Percentiles rank a stretch among this genome's conserved stretches.
Evolutionary conservation across 2,329 filamentous ascomycete species (phyloP).

Genomic region (Macrophomina tecta): DNA sequence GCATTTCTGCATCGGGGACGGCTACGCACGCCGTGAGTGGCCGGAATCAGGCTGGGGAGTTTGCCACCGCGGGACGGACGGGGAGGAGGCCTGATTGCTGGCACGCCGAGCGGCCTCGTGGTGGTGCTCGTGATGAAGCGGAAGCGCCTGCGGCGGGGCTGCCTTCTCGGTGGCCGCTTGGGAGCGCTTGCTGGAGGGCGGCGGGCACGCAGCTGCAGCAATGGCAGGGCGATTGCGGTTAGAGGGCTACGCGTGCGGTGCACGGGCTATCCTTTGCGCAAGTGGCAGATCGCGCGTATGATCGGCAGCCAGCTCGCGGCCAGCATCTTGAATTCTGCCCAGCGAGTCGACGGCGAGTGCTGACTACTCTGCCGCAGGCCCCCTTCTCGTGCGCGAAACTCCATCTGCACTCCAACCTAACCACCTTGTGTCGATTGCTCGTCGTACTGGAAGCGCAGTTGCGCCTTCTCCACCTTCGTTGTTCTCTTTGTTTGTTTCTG

Average conservation of each 20-base stretch:
- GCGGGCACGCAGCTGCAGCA: slow-evolving; percentile 8
- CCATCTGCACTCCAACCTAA: slow-evolving; percentile 6
- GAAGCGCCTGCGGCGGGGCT: slow-evolving; percentile 1
- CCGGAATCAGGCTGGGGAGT: background rate
- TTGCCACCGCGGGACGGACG: slow-evolving; percentile 18
- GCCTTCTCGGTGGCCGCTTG: background rate
- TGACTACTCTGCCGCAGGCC: slow-evolving; percentile 23
- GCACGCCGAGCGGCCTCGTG: background rate
- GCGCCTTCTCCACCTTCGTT: slow-evolving; percentile 22
- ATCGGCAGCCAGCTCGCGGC: slow-evolving; percentile 17
- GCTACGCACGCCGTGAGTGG: slow-evolving; percentile 12
- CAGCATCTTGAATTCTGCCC: slow-evolving; percentile 16
- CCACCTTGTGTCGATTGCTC: background rate
- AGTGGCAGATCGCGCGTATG: slow-evolving; percentile 24
- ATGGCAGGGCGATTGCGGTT: background rate
- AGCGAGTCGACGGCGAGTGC: slow-evolving; percentile 11
- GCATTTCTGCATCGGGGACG: slow-evolving; percentile 13
- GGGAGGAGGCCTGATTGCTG: slow-evolving; percentile 10
- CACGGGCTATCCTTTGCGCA: slow-evolving; percentile 21
- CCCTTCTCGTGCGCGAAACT: slow-evolving; percentile 10
- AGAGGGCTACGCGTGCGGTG: slow-evolving; percentile 23
- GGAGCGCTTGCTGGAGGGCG: slow-evolving; percentile 11
- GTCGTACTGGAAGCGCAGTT: slow-evolving; percentile 13
- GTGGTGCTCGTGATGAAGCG: slow-evolving; percentile 10
- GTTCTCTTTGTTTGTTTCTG: slow-evolving; percentile 16